Base-by-base conservation (phyloP, 2,329 filamentous ascomycete species). In the Sphaceloma murrayae region DNA sequence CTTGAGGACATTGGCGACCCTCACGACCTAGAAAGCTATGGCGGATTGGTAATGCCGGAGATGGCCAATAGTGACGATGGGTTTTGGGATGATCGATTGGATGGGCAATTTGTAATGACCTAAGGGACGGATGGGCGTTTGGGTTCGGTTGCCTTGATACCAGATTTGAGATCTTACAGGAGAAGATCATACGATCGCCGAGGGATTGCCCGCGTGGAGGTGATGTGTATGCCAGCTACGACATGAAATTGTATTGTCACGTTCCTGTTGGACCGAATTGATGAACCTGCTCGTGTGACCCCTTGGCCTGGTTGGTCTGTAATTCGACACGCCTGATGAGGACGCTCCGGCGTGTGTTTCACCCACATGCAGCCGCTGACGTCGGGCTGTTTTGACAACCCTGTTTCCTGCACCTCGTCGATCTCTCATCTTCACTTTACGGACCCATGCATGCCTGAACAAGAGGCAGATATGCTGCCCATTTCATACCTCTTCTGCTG, bases 1-100 rank as follows among this genome's bases (percentile, higher is more conserved):
- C 66, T 67, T 34, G 68, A 69, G 43, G 59, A 63, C 34, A 64
- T 63, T 48, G 58, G 49, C 38, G 47, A 46, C 54, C 51, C 48
- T 34, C 52, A 48, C 9, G 47, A 51, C 3, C 46, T 51, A 6
- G 54, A 57, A 17, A 42, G 46, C 9, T 58, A 54, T 45, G 50
- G 49, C 19, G 55, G 51, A n/a, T 57, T 60, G 21, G 42, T 58
- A 29, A 53, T 56, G 49, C 56, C 57, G 14, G 50, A 56, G 13
- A 24, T 56, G 29, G 50, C 51, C 5, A 30, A 47, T 19, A 46
- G 48, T 34, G 49, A 51, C 39, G 51, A 52, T 16, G 45, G 46
- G 14, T 26, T 49, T 13, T 47, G 48, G 46, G 45, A 40, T 16
- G 43, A 45, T n/a, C 18, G 43, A 24, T 16, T 33, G 32, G 43